Evolutionary conservation across 306 rosid species (phyloP).

Genomic region (Erythrophleum fordii): DNA sequence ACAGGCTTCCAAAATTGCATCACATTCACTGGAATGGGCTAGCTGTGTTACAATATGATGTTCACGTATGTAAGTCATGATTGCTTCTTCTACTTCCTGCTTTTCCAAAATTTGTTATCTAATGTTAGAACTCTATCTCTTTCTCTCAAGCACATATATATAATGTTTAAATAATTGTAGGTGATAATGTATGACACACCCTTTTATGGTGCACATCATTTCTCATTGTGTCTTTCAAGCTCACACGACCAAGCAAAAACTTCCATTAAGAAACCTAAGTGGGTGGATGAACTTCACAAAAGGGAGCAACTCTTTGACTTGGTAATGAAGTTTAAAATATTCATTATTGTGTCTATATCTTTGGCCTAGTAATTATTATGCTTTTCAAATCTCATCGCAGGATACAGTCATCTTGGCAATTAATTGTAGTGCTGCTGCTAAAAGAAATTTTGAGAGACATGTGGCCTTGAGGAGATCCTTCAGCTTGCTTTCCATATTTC

Average conservation of each 20-base stretch:
- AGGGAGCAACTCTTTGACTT: constrained; percentile 61
- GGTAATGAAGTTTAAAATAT: constrained; percentile 55
- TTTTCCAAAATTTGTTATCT: constrained; percentile 33
- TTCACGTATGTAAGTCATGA: constrained; percentile 96
- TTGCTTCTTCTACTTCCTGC: constrained; percentile 45
- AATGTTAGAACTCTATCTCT: constrained; percentile 30
- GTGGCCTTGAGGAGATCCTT: constrained; percentile 52
- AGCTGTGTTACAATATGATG: constrained; percentile 64
- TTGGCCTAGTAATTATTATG: constrained; percentile 30
- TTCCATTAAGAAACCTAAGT: constrained; percentile 66
- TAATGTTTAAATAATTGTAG: constrained; percentile 53
- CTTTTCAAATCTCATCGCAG: constrained; percentile 51
- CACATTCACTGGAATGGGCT: constrained; percentile 84
- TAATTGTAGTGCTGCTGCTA: constrained; percentile 72
- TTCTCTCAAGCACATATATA: constrained; percentile 30
- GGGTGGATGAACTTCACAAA: constrained; percentile 76
- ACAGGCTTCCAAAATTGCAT: constrained; percentile 72
- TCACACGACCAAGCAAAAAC: constrained; percentile 55
- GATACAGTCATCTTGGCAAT: constrained; percentile 78
- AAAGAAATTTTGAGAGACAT: constrained; percentile 49
- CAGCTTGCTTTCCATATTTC: constrained; percentile 44
- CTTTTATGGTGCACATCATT: constrained; percentile 72
- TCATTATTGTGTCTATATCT: constrained; percentile 41
- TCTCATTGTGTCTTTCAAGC: constrained; percentile 53
- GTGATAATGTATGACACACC: constrained; percentile 81